Evolutionary conservation across 2,329 filamentous ascomycete species (phyloP).

Genomic region (Epichloe scottii): DNA sequence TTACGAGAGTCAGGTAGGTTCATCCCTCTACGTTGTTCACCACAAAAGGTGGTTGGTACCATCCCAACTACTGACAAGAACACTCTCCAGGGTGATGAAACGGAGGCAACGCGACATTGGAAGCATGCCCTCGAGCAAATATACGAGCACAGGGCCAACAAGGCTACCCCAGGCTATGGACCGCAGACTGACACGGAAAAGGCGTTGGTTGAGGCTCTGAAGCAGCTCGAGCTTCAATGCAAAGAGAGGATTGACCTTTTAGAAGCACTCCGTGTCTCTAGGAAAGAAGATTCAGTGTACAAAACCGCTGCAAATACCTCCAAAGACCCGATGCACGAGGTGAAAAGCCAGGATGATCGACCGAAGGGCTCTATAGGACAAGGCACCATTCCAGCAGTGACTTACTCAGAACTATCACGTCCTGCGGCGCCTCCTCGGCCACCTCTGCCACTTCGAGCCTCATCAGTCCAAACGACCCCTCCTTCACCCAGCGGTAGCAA

Average conservation of each 20-base stretch:
- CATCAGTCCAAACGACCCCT: constrained; percentile 34
- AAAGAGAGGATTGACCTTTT: constrained; percentile 86
- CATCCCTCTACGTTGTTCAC: not conserved
- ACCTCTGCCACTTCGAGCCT: constrained; percentile 39
- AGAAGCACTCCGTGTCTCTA: constrained; percentile 62
- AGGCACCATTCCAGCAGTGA: constrained; percentile 69
- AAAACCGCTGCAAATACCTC: constrained; percentile 8
- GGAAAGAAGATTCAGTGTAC: constrained; percentile 24
- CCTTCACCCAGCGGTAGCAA: constrained; percentile 15
- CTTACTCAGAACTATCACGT: constrained; percentile 69
- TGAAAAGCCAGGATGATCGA: constrained; percentile 9
- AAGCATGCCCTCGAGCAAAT: constrained; percentile 79
- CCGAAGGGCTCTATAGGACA: constrained; percentile 57
- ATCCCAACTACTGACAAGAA: not conserved
- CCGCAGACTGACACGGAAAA: constrained; percentile 74
- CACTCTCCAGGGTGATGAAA: constrained; percentile 57
- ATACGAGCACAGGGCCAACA: constrained; percentile 70
- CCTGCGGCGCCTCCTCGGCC: constrained; percentile 48
- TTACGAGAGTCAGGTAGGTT: constrained; percentile 73
- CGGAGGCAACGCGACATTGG: constrained; percentile 85
- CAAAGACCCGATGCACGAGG: constrained; percentile 11
- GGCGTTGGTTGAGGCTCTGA: constrained; percentile 67
- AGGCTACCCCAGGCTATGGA: constrained; percentile 53
- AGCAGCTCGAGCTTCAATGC: constrained; percentile 77
- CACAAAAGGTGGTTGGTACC: not conserved